Evolutionary conservation across 1,139 yeast genomes (phyloP), one percentile per base, ranked within the genome.

Genomic region (Lodderomyces beijingensis): DNA sequence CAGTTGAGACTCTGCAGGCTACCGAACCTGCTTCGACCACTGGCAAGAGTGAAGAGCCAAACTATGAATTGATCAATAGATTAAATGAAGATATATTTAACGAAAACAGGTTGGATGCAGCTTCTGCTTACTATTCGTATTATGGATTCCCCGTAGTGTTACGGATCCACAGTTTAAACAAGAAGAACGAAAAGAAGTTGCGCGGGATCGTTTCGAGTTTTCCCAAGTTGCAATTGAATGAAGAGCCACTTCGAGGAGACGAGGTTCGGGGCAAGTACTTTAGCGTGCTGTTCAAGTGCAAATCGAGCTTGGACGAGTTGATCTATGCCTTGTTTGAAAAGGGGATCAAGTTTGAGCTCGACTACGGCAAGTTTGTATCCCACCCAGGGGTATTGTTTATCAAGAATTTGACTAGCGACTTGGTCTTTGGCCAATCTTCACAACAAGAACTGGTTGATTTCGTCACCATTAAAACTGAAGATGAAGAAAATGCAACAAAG

Each of bases 341-440:
- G 21, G 17, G 31, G 9, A 22, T 43, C 17, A 27, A 20, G 4
- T 43, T 19, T 29, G 33, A 46, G 27, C 50, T 56, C 30, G 50
- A 50, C 36, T 57, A 59, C 41, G 60, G 67, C 21, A 58, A 66
- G 35, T 70, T 79, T 18, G 52, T 77, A 19, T 73, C 80, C 15
- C 79, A 79, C 42, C 87, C 88, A 1, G 86, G 85, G 1, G 74
- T 75, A 44, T 51, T 80, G 20, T 79, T 77, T 48, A 70, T 79
- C 18, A 69, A 79, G 39, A 74, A 79, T 29, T 41, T 63, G 20
- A 44, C 57, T 1, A 39, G 42, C 20, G 35, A 38, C 22, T 33
- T 43, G 22, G 37, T 43, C 32, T 38, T 36, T 32, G 35, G 30
- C 7, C 11, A 5, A 9, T 28, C 25, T 15, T 4, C 21, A 6